Percentiles rank a stretch among this genome's conserved stretches.
Evolutionary conservation across 148 eudicot species (phyloP).

Genomic region (Fallopia convolvulus): DNA sequence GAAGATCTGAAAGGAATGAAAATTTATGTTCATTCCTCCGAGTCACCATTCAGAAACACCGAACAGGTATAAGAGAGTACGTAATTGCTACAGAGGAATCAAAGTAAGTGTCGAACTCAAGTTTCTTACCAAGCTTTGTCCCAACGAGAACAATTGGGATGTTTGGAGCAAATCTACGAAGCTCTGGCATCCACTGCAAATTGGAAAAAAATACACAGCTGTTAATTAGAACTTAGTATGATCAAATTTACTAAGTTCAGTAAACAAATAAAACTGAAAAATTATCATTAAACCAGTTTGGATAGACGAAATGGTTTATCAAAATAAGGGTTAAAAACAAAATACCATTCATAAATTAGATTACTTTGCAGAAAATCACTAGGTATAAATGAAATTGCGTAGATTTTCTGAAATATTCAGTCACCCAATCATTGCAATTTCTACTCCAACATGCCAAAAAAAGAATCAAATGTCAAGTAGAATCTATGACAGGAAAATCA

Average conservation of each 20-base stretch:
- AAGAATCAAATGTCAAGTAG: neutral
- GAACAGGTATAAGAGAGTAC: neutral
- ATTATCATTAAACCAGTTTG: neutral
- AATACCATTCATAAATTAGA: neutral
- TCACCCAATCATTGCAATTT: neutral
- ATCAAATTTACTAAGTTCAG: neutral
- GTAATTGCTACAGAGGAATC: neutral
- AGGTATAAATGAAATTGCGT: neutral
- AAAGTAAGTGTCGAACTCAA: neutral
- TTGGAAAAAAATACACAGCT: neutral
- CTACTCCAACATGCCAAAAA: neutral
- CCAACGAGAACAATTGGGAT: conserved; percentile 98
- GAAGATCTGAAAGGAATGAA: conserved; percentile 45
- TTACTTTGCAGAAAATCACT: neutral
- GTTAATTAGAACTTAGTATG: neutral
- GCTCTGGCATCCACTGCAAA: conserved; percentile 95
- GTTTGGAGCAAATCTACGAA: conserved; percentile 92
- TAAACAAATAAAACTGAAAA: neutral
- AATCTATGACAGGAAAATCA: neutral
- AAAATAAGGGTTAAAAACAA: neutral
- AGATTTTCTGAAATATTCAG: neutral
- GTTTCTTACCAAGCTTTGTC: conserved; percentile 68
- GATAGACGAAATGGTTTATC: neutral
- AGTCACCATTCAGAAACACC: neutral
- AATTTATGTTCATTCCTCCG: neutral